A percentile compares a stretch with the other conserved stretches of the same genome.
phyloP scores from a whole-genome alignment of 768 basidiomycete species.

The Leccinum rimulosum region DNA sequence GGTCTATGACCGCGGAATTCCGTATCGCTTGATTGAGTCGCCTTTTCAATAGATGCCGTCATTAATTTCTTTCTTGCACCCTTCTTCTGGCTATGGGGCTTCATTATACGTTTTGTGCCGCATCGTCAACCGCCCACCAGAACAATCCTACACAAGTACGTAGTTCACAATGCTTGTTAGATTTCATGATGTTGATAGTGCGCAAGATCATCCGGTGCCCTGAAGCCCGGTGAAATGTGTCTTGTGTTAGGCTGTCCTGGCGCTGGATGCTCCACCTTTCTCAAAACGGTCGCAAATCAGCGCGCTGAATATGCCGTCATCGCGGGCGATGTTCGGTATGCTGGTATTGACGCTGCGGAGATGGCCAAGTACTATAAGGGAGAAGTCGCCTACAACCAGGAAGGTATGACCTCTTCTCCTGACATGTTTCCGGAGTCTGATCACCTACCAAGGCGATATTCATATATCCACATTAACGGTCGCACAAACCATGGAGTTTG shows the following conservation, averaged over 20 bases:
- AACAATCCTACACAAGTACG: conserved; percentile 61
- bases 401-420: conserved; percentile 41
- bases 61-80: conserved; percentile 54
- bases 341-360: conserved; percentile 71
- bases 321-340: conserved; percentile 74
- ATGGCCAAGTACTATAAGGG: conserved; percentile 78
- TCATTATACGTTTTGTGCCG: conserved; percentile 40
- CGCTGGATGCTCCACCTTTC: conserved; percentile 82
- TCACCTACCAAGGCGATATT: conserved; percentile 54
- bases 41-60: conserved; percentile 42
- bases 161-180: not conserved
- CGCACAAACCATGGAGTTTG: conserved; percentile 71
- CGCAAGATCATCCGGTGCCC: conserved; percentile 59
- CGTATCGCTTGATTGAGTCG: not conserved
- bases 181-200: not conserved
- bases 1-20: conserved; percentile 18
- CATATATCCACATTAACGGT: conserved; percentile 84
- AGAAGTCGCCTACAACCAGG: conserved; percentile 76
- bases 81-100: conserved; percentile 44
- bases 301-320: conserved; percentile 63
- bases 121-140: conserved; percentile 39
- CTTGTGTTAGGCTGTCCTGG: conserved; percentile 82
- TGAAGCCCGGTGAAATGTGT: conserved; percentile 85
- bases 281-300: conserved; percentile 80
- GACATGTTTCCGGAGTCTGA: not conserved